These are phyloP conservation scores for Clavispora fructus DNA, from an alignment of 805 yeast species.

Conservation along the genomic window DNA sequence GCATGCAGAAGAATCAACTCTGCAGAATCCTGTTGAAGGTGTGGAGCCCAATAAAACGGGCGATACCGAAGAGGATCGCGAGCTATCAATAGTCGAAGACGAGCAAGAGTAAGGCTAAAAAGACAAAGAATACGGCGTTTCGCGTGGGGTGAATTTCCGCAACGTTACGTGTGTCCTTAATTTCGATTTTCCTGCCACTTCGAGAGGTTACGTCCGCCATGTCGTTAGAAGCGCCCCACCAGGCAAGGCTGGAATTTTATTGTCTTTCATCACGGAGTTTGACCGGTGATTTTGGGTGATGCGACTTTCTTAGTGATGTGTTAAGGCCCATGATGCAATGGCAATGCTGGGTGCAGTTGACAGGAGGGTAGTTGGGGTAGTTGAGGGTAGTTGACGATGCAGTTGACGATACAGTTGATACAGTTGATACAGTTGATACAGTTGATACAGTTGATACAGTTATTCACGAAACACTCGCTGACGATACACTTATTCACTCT, in stretches of 20 bases:
- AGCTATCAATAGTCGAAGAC: conserved; percentile 14
- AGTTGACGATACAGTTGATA: too few relatives aligned
- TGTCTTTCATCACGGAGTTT: conserved; percentile 91
- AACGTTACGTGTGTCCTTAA: conserved; percentile 96
- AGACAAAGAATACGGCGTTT: conserved; percentile 85
- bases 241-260: conserved; percentile 89
- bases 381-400: too few relatives aligned
- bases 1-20: conserved; percentile 30
- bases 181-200: conserved; percentile 87
- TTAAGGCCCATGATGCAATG: too few relatives aligned
- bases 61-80: conserved; percentile 9
- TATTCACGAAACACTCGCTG: too few relatives aligned
- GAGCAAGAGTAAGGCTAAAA: conserved; percentile 27
- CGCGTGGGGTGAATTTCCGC: conserved; percentile 94
- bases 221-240: conserved; percentile 98
- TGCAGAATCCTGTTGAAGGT: conserved; percentile 10
- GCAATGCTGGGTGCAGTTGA: too few relatives aligned
- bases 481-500: too few relatives aligned
- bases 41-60: conserved; percentile 2
- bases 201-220: conserved; percentile 87
- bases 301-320: too few relatives aligned
- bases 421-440: too few relatives aligned
- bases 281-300: too few relatives aligned
- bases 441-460: too few relatives aligned
- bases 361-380: too few relatives aligned